Evolutionary conservation across 75 land plant genomes (phyloP), one percentile per base, ranked within the genome.

Genomic region (Cryptomeria japonica): DNA sequence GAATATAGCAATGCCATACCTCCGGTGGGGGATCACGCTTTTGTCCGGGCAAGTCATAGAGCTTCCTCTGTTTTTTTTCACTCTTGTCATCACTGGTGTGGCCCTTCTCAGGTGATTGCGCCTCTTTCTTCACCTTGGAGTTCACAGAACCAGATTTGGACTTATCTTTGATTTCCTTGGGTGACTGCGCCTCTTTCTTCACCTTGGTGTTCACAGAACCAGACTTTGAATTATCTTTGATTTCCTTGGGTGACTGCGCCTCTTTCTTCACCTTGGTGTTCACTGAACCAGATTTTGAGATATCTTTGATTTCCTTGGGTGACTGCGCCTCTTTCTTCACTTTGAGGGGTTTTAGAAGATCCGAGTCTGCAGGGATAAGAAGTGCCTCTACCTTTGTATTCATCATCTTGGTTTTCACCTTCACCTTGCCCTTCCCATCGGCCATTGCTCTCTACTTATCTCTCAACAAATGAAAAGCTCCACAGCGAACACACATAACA

Each of bases 1-100:
- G 22, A 83, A 5, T 25, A 46, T 32, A 38, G 42, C 28, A n/a
- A 51, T 51, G 28, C 0, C 80, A 14, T 88, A 96, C 99, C 90
- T 96, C 92, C 51, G 95, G 96, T 19, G 99, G 99, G 42, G 94
- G 91, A 16, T 96, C 99, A 68, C 95, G 94, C 88, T 95, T 97
- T 88, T 97, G 99, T 38, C 99, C 99, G 44, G 99, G 98, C 92
- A 97, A 89, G 64, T 91, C 93, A 87, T 88, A 97, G 15, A 90
- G 90, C 36, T 94, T 94, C 88, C 93, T 97, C 32, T 14, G 28
- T 77, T 89, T 89, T 91, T 90, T 95, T 84, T 90, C 87, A 75
- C 72, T 90, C 58, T 79, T 90, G 86, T 86, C 76, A 41, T 38
- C 88, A 34, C 87, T 46, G 22, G n/a, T 64, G 28, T 82, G 76